Base-by-base conservation (phyloP, 2,329 filamentous ascomycete genomes). In the Aspergillus pseudoterreus region DNA sequence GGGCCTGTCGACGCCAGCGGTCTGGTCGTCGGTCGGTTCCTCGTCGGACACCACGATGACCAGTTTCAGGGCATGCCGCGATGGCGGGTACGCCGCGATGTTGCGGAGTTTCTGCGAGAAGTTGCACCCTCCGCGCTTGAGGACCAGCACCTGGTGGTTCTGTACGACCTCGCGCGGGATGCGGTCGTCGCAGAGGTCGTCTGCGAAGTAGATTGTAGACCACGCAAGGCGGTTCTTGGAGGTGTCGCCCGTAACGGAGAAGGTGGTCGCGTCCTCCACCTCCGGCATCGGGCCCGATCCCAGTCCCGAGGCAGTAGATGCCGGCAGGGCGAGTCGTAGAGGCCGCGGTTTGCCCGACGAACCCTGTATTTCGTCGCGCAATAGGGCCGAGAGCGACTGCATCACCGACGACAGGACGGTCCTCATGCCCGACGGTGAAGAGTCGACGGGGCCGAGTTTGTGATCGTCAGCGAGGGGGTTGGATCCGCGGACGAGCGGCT, bases 91-190 rank as follows among this genome's bases (percentile, higher is more conserved):
- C 9, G 83, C 82, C 0, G 92, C 91, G n/a, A 97, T 91, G 58
- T 90, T 92, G 47, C 81, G 78, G 1, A 97, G 74, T 69, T 99
- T 99, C 24, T 86, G 75, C 33, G 82, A 86, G 70, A 97, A 97
- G 21, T 82, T 87, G 73, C 94, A 99, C 1, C 83, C 84, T 36
- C 94, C 92, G 5, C 94, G 84, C 24, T 82, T 84, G 61, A 97
- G 78, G 45, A 96, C 82, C 53, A 99, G 84, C 53, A 97, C 77
- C 47, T 96, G 86, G 71, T 95, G 72, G 1, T 68, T 72, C 38
- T 75, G 76, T 0, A 76, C 77, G 3, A 84, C 69, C 6, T 75
- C 68, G 2, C 75, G 60, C 11, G 82, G 69, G 48, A 90, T 70
- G 53, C 78, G 69, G 52, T 77, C 73, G n/a, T 76, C 74, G 52